A percentile compares a stretch with the other conserved stretches of the same genome.
Evolutionary conservation across 1,284 basidiomycete species (phyloP).

Genomic region (Inonotus obliquus): DNA sequence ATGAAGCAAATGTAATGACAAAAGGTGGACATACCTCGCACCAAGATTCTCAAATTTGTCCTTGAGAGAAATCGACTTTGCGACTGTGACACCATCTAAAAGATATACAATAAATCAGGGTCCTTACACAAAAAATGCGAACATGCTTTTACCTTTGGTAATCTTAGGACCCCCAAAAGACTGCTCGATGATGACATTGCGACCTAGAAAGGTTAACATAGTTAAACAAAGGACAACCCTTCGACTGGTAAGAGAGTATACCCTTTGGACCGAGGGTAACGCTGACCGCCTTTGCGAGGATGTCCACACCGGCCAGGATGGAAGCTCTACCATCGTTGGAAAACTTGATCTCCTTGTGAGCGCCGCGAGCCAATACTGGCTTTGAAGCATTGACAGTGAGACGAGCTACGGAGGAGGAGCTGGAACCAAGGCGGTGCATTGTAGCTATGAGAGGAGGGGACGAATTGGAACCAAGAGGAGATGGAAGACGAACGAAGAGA

Average conservation of each 20-base stretch:
- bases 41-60: constrained; percentile 99
- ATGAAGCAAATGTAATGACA: constrained; percentile 7
- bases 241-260: constrained; percentile 30
- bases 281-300: constrained; percentile 92
- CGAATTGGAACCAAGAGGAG: not conserved
- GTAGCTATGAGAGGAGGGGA: not conserved
- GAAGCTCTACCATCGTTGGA: constrained; percentile 92
- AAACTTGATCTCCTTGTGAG: constrained; percentile 96
- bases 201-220: constrained; percentile 48
- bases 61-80: constrained; percentile 90
- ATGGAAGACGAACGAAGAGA: not conserved
- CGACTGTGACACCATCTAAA: constrained; percentile 94
- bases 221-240: not conserved
- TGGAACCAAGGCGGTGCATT: constrained; percentile 17
- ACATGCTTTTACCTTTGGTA: constrained; percentile 70
- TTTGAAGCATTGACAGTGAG: constrained; percentile 43
- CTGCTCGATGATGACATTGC: constrained; percentile 99
- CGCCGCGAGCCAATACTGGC: constrained; percentile 58
- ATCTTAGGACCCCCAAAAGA: constrained; percentile 97
- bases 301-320: constrained; percentile 94
- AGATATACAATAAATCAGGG: not conserved
- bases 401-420: constrained; percentile 41
- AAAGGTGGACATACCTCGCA: constrained; percentile 65
- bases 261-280: constrained; percentile 97
- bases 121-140: constrained; percentile 15